These are phyloP conservation scores for Sporothrix luriei DNA, from an alignment of 2,329 filamentous ascomycete genomes.

Conservation along the genomic window DNA sequence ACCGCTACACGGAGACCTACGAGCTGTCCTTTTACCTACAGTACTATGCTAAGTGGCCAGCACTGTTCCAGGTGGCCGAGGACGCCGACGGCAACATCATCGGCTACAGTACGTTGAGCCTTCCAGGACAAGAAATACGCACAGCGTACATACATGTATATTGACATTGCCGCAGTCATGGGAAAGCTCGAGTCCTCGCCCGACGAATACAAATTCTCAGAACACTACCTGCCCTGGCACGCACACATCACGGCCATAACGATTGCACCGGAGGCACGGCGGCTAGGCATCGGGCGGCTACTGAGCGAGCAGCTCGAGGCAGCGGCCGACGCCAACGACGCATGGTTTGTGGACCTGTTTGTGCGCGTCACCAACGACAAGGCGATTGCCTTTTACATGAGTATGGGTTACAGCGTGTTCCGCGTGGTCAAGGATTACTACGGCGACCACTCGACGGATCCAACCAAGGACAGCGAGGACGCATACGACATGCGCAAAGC, in stretches of 20 bases:
- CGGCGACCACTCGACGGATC: conserved; percentile 73
- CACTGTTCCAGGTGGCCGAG: conserved; percentile 89
- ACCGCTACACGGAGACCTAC: conserved; percentile 97
- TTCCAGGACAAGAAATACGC: no score
- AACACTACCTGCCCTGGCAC: conserved; percentile 98
- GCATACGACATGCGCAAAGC: conserved; percentile 97
- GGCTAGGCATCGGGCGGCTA: conserved; percentile 82
- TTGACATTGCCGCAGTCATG: conserved; percentile 67
- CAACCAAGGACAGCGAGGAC: conserved; percentile 70
- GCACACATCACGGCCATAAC: conserved; percentile 96
- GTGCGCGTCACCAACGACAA: conserved; percentile 85
- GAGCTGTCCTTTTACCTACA: conserved; percentile 93
- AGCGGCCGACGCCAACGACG: conserved; percentile 77
- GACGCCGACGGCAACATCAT: conserved; percentile 85
- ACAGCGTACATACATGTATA: not conserved
- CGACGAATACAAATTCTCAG: conserved; percentile 70
- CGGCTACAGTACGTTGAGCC: conserved; percentile 75
- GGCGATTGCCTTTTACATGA: conserved; percentile 85
- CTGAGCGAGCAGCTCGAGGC: conserved; percentile 79
- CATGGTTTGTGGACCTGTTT: conserved; percentile 96
- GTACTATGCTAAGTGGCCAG: conserved; percentile 94
- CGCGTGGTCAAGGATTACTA: conserved; percentile 91
- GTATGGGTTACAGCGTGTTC: conserved; percentile 90
- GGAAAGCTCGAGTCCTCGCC: conserved; percentile 92
- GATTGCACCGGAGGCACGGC: conserved; percentile 80